Evolutionary conservation across 1,284 basidiomycete genomes (phyloP).

Genomic region (Psilocybe mexicana): DNA sequence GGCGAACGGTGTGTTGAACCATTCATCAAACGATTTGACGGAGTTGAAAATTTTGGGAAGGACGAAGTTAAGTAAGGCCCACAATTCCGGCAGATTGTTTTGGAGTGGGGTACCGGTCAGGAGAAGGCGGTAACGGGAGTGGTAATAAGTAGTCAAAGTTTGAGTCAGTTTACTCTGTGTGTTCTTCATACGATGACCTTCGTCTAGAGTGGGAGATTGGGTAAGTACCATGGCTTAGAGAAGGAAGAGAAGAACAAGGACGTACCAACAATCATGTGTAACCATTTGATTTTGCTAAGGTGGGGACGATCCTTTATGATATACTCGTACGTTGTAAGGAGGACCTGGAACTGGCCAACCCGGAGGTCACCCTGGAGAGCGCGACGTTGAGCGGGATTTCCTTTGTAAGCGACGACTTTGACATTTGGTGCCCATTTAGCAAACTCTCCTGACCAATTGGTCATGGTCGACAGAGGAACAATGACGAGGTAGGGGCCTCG

Average conservation of each 20-base stretch:
- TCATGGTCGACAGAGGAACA: constrained; percentile 97
- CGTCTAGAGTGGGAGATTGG: constrained; percentile 52
- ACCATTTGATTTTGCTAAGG: constrained; percentile 93
- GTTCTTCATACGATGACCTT: constrained; percentile 99
- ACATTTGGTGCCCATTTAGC: constrained; percentile 95
- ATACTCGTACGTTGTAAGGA: constrained; percentile 98
- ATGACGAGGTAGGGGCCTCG: constrained; percentile 97
- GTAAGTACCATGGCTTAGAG: constrained; percentile 12
- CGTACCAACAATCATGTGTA: constrained; percentile 96
- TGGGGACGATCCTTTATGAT: constrained; percentile 97
- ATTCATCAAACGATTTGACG: constrained; percentile 99
- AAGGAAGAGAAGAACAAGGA: constrained; percentile 7
- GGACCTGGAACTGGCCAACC: constrained; percentile 88
- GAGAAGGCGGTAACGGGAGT: constrained; percentile 92
- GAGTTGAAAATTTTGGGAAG: constrained; percentile 99
- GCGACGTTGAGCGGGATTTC: constrained; percentile 83
- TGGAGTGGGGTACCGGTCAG: constrained; percentile 98
- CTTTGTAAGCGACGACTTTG: constrained; percentile 89
- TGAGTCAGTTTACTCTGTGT: constrained; percentile 93
- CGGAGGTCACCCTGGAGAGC: constrained; percentile 75
- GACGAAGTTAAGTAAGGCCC: constrained; percentile 98
- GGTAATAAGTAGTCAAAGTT: constrained; percentile 93
- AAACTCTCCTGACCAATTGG: constrained; percentile 98
- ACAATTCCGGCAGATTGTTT: constrained; percentile 98
- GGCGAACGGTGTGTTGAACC: constrained; percentile 99